Evolutionary conservation across 2,329 filamentous ascomycete species (phyloP).

Genomic region (Exophiala bonariae): DNA sequence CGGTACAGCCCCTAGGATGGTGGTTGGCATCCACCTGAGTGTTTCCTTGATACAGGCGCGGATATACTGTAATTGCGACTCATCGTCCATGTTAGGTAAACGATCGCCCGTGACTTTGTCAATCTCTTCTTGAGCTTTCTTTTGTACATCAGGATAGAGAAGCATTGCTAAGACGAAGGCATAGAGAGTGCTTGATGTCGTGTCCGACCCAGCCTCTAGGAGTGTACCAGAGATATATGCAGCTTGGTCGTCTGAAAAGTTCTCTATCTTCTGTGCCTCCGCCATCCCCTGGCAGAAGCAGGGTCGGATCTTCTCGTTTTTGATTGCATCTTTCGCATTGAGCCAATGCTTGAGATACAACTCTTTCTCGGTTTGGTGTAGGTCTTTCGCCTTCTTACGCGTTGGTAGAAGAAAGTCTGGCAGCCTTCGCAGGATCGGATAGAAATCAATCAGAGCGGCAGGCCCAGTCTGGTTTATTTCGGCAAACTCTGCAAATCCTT

Average conservation of each 20-base stretch:
- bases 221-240: constrained; percentile 34
- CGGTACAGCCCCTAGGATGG: constrained; percentile 22
- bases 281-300: constrained; percentile 15
- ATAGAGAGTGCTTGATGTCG: constrained; percentile 16
- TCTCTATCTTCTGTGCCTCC: constrained; percentile 32
- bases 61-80: constrained; percentile 53
- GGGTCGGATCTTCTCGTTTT: constrained; percentile 24
- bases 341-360: constrained; percentile 46
- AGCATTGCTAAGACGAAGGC: constrained; percentile 52
- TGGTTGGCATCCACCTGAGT: constrained; percentile 53
- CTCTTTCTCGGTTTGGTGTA: constrained; percentile 46
- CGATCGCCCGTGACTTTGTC: constrained; percentile 49
- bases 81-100: constrained; percentile 51
- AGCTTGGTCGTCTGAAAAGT: constrained; percentile 35
- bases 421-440: constrained; percentile 45
- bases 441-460: constrained; percentile 49
- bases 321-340: constrained; percentile 34
- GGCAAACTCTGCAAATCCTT: constrained; percentile 44
- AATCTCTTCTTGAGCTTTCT: constrained; percentile 48
- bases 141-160: constrained; percentile 47
- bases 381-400: constrained; percentile 24
- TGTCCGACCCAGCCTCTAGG: constrained; percentile 25
- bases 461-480: constrained; percentile 43
- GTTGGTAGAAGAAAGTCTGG: constrained; percentile 52
- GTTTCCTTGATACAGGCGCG: constrained; percentile 57